Percentiles rank a stretch among this genome's conserved stretches.
These are phyloP conservation scores for Cucumis hystrix DNA, from an alignment of 306 rosid species.

Conservation along the genomic window DNA sequence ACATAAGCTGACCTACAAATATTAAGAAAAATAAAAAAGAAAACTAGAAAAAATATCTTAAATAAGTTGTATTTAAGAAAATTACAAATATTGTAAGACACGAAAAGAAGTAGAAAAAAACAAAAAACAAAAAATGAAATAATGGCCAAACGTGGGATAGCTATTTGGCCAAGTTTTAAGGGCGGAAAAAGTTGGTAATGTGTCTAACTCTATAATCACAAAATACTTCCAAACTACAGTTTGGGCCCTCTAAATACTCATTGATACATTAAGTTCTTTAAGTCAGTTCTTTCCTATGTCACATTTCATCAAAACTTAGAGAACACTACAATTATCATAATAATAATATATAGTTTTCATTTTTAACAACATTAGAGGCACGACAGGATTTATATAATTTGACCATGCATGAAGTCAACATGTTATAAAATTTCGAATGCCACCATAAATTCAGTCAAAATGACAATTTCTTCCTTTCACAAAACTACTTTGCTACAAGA, in stretches of 20 bases:
- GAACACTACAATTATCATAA: background rate
- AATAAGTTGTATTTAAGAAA: no score
- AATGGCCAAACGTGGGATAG: no score
- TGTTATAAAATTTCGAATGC: background rate
- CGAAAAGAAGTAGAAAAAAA: no score
- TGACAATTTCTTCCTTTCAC: background rate
- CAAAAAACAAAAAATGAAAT: no score
- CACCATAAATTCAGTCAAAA: background rate
- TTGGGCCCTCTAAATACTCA: background rate
- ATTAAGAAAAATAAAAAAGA: no score
- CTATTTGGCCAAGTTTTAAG: no score
- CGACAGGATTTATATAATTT: background rate
- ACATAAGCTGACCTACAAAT: no score
- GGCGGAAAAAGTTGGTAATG: no score
- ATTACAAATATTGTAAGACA: no score
- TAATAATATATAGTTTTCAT: background rate
- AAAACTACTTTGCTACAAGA: background rate
- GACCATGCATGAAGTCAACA: background rate
- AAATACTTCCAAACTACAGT: background rate
- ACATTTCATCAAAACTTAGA: background rate
- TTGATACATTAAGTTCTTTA: background rate
- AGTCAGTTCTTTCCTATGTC: background rate
- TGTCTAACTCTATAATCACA: no score
- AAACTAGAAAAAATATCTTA: no score
- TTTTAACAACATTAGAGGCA: background rate